Base-by-base conservation (phyloP, 345 rosid genomes). In the Cardamine chenopodiifolia region DNA sequence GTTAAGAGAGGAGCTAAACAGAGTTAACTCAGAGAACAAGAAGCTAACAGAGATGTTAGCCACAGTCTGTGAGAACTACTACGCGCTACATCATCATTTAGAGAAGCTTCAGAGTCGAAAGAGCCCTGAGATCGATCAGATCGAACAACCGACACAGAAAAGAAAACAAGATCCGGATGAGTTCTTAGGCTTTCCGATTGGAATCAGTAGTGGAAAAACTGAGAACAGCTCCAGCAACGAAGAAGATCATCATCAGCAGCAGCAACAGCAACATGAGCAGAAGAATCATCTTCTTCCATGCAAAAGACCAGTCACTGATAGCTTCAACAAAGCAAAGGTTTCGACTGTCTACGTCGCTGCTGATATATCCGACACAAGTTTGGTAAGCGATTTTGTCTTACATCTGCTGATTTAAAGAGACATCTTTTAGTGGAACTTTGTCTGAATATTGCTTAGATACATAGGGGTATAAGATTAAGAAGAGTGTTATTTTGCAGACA, bases 201-300 rank as follows among this genome's bases (percentile, higher is more conserved):
- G 79, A 35, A 25, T 76, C 55, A 34, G 62, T 57, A 64, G 60
- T 45, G 79, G 71, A 22, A 75, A 71, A 25, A 62, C 76, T 1
- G 89, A 86, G 56, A 80, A 83, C 70, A 83, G 88, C 64, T 88
- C 83, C 25, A 86, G 84, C 31, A 92, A 84, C 55, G 90, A 88
- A 44, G 89, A 89, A 20, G 68, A 68, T 23, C 70, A 86, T 15
- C 76, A 55, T 0, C 60, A 55, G 0, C 34, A 31, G 1, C 35
- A 32, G 0, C 72, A 66, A 0, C 66, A 66, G 0, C 62, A 75
- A 57, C 53, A 53, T 28, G 68, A 67, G 45, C 70, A 68, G 20
- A 72, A 58, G 17, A 39, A 66, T 42, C 78, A 73, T 55, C 72
- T 71, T 57, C 18, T 61, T 12, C 35, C 87, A 1, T 76, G 57